Conservation (phyloP, 2,329 filamentous ascomycete genomes). For the Coniochaeta prunicola region DNA sequence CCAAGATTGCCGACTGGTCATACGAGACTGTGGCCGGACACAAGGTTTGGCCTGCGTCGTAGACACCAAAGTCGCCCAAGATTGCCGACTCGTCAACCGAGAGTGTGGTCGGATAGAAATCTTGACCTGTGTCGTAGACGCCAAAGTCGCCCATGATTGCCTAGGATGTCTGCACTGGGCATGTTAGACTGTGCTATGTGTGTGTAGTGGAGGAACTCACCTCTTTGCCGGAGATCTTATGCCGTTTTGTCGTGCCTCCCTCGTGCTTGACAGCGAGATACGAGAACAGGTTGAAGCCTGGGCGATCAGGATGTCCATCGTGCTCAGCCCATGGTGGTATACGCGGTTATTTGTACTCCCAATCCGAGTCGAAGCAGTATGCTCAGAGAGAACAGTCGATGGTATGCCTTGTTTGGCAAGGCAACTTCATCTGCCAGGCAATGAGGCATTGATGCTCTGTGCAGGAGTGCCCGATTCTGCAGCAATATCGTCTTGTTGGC, state of each 20-base stretch:
- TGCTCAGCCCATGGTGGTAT: neutral
- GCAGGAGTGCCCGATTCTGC: neutral
- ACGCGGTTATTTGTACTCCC: neutral
- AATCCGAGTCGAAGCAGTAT: no score
- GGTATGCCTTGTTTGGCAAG: neutral
- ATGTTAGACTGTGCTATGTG: neutral
- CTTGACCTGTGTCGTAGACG: neutral
- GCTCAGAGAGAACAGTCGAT: neutral
- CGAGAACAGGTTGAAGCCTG: neutral
- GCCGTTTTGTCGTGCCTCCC: no score
- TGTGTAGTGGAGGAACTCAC: neutral
- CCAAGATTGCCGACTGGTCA: neutral
- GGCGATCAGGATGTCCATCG: neutral
- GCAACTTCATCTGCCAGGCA: neutral
- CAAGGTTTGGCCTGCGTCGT: neutral
- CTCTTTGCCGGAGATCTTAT: neutral
- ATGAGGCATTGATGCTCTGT: neutral
- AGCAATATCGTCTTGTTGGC: neutral
- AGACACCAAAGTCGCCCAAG: neutral
- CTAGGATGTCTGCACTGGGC: neutral
- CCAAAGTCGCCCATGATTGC: neutral
- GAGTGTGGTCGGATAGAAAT: neutral
- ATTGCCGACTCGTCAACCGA: neutral
- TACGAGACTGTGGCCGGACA: neutral
- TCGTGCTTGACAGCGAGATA: neutral